A percentile compares a stretch with the other conserved stretches of the same genome.
Conservation (phyloP, 140 eudicot species). For the Ambrosia hybrid region DNA sequence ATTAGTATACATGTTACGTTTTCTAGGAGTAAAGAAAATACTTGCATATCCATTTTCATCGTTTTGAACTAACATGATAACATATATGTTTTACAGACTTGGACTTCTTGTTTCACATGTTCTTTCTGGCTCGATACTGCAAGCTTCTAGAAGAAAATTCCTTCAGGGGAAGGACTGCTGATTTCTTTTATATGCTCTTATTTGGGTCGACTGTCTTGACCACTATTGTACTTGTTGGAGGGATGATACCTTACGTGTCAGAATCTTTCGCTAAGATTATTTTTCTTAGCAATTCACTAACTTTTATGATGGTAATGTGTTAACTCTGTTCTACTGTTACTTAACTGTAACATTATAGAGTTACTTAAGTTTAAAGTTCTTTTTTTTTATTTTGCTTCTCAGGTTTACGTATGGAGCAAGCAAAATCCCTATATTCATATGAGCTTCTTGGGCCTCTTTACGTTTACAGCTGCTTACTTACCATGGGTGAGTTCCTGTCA, state of each 20-base stretch:
- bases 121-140: constrained; percentile 98
- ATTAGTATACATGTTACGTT: not conserved
- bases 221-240: constrained; percentile 90
- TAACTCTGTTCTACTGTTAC: not conserved
- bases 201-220: constrained; percentile 93
- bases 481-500: constrained; percentile 91
- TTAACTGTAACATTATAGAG: not conserved
- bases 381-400: constrained; percentile 7
- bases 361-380: not conserved
- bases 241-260: constrained; percentile 95
- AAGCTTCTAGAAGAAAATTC: constrained; percentile 98
- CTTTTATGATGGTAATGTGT: constrained; percentile 93
- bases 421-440: constrained; percentile 95
- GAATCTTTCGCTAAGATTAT: constrained; percentile 90
- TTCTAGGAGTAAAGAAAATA: constrained; percentile 10
- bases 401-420: constrained; percentile 99
- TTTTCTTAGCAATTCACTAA: constrained; percentile 94
- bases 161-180: constrained; percentile 94
- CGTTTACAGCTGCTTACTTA: constrained; percentile 98
- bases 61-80: constrained; percentile 13
- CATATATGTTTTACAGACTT: constrained; percentile 54
- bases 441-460: constrained; percentile 98
- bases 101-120: constrained; percentile 99
- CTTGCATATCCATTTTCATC: not conserved
- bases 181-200: constrained; percentile 93